A percentile compares a stretch with the other conserved stretches of the same genome.
phyloP scores from a whole-genome alignment of 1,139 yeast species.

The Nakaseomyces kungkrabaensis region DNA sequence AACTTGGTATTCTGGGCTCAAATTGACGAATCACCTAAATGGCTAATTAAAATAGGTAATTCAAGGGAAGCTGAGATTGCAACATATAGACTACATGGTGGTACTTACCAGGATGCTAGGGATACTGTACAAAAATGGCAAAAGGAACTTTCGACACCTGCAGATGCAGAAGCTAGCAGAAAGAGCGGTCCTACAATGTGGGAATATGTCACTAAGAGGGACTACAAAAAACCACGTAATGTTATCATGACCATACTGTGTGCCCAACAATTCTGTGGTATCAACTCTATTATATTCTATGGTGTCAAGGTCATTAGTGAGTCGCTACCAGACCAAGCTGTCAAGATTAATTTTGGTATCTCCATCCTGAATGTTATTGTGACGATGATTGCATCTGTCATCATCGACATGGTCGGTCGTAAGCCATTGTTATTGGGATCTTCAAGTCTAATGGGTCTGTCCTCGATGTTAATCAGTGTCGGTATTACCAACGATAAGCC shows the following conservation, averaged over 20 bases:
- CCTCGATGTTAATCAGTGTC: constrained; percentile 52
- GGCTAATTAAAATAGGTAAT: constrained; percentile 42
- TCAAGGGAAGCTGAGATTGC: constrained; percentile 31
- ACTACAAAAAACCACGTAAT: constrained; percentile 46
- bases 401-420: constrained; percentile 69
- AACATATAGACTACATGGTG: constrained; percentile 30
- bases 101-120: constrained; percentile 19
- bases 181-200: constrained; percentile 17
- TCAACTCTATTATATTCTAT: constrained; percentile 82
- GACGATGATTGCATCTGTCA: constrained; percentile 60
- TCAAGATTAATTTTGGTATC: constrained; percentile 61
- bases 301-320: constrained; percentile 74
- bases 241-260: constrained; percentile 67
- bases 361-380: constrained; percentile 63
- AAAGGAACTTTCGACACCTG: constrained; percentile 12
- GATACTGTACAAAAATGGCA: constrained; percentile 30
- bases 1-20: constrained; percentile 39
- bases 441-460: constrained; percentile 57
- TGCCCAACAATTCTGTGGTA: constrained; percentile 90
- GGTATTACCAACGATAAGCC: constrained; percentile 50
- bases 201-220: constrained; percentile 42
- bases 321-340: constrained; percentile 56
- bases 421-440: constrained; percentile 61
- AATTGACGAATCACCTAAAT: constrained; percentile 75
- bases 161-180: neutral